Conservation (phyloP, 83 land plant species). For the Picea engelmannii region DNA sequence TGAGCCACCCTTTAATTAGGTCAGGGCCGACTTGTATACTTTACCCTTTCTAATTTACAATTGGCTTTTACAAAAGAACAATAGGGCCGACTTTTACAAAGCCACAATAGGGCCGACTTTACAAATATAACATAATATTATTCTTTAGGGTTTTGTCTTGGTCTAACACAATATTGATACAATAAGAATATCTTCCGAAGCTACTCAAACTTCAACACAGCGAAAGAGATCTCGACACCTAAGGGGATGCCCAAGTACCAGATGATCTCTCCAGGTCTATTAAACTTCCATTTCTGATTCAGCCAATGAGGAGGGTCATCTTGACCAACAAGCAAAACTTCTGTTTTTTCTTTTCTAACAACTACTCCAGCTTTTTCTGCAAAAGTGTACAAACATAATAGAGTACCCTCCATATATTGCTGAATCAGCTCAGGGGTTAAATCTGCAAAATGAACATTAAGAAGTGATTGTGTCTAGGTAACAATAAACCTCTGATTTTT, state of each 20-base stretch:
- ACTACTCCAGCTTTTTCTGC: background rate
- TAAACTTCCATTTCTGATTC: background rate
- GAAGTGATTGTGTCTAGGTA: background rate
- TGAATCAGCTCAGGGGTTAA: no score
- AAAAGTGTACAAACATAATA: background rate
- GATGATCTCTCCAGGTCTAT: background rate
- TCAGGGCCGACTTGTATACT: no score
- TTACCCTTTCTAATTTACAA: no score
- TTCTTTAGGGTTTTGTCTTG: no score
- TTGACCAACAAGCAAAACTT: background rate
- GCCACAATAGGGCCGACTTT: no score
- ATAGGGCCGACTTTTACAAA: no score
- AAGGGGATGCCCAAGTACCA: background rate
- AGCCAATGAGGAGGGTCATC: background rate
- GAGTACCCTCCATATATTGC: background rate
- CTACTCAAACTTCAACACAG: no score
- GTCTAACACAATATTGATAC: no score
- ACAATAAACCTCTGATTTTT: background rate
- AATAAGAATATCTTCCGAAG: no score
- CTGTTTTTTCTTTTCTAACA: background rate
- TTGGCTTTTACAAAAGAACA: no score
- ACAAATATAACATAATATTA: no score
- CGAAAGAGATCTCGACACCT: background rate
- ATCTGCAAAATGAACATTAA: background rate
- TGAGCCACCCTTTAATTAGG: no score